These are phyloP conservation scores for Diaporthe caulivora DNA, from an alignment of 2,329 filamentous ascomycete species.

Conservation along the genomic window DNA sequence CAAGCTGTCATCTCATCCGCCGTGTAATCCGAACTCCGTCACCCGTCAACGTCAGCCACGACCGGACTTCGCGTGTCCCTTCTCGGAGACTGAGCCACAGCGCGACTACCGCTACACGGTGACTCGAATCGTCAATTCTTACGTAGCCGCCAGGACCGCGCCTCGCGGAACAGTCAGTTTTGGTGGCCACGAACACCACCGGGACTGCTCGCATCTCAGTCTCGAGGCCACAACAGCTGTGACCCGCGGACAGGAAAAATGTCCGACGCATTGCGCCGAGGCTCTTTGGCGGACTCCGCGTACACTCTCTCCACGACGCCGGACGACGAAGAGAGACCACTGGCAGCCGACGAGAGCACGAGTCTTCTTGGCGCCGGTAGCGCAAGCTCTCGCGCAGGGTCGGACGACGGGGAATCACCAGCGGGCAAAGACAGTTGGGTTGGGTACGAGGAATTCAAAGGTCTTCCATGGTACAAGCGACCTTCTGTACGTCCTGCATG, in stretches of 20 bases:
- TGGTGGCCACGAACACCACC: background rate
- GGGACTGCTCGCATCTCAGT: background rate
- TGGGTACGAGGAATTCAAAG: constrained; percentile 68
- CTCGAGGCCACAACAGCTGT: background rate
- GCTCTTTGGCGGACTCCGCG: constrained; percentile 16
- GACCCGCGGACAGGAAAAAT: background rate
- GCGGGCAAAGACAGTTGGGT: constrained; percentile 56
- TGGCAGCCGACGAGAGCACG: constrained; percentile 50
- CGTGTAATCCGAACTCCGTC: constrained; percentile 24
- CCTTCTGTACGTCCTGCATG: constrained; percentile 74
- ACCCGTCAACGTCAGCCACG: background rate
- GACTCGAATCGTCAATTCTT: background rate
- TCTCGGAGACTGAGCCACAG: constrained; percentile 6
- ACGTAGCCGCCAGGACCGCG: constrained; percentile 1
- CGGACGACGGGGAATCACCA: constrained; percentile 37
- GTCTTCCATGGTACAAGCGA: constrained; percentile 71
- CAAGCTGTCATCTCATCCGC: constrained; percentile 2
- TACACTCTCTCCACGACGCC: constrained; percentile 32
- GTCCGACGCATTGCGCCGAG: constrained; percentile 8
- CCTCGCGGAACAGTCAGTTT: background rate
- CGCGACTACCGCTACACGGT: background rate
- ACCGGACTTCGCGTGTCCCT: constrained; percentile 12
- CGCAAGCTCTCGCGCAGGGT: constrained; percentile 39
- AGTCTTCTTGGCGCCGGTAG: constrained; percentile 53
- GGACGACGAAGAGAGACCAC: constrained; percentile 24